Conservation (phyloP, 371 early-diverging fungal species). For the Rhizopus delemar region DNA sequence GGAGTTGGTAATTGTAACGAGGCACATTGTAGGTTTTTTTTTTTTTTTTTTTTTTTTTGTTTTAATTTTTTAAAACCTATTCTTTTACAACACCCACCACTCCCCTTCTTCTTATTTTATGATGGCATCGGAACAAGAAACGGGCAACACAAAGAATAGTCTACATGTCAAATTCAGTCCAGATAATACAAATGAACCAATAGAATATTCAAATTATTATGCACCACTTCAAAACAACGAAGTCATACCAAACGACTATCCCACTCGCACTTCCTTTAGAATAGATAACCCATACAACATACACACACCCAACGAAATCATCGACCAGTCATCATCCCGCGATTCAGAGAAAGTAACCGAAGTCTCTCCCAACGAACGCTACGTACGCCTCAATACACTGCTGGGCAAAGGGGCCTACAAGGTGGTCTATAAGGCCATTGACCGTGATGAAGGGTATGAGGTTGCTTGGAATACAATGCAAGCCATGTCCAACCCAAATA, state of each 20-base stretch:
- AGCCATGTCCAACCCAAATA: conserved; percentile 53
- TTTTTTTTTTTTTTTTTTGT: too few species aligned
- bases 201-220: conserved; percentile 28
- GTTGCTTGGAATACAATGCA: conserved; percentile 90
- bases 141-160: conserved; percentile 6
- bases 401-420: conserved; percentile 84
- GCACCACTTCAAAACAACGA: conserved; percentile 20
- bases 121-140: conserved; percentile 9
- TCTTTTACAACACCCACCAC: too few species aligned
- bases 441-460: conserved; percentile 89
- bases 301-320: conserved; percentile 25
- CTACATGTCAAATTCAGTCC: conserved; percentile 14
- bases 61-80: too few species aligned
- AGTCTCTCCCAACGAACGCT: conserved; percentile 69
- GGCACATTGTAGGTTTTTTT: too few species aligned
- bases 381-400: conserved; percentile 62
- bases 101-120: too few species aligned
- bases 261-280: conserved; percentile 1
- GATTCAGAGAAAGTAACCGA: conserved; percentile 71
- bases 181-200: conserved; percentile 8
- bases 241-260: background rate
- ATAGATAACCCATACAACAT: background rate
- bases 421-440: conserved; percentile 89
- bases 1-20: too few species aligned
- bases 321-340: conserved; percentile 45